phyloP scores from a whole-genome alignment of 495 filamentous ascomycete genomes.

The Friedmanniomyces simplex region DNA sequence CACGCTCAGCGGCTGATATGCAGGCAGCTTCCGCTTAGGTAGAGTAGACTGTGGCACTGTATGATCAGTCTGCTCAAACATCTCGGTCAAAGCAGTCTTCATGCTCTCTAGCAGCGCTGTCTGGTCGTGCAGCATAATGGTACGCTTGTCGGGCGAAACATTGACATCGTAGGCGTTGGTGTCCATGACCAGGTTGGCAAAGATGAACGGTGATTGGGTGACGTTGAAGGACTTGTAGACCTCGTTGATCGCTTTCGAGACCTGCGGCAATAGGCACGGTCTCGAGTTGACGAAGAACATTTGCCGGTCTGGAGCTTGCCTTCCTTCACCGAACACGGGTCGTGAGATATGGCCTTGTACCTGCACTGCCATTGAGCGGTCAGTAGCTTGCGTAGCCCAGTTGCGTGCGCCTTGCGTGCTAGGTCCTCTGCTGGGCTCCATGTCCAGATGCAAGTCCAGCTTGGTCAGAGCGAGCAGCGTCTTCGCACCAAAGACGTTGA shows the following conservation, averaged over 20 bases:
- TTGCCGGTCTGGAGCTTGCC: slow-evolving; percentile 91
- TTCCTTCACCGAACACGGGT: slow-evolving; percentile 81
- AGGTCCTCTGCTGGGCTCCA: slow-evolving; percentile 45
- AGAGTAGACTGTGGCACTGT: slow-evolving; percentile 69
- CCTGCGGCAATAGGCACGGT: slow-evolving; percentile 81
- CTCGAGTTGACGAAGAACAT: slow-evolving; percentile 98
- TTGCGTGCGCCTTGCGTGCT: slow-evolving; percentile 22
- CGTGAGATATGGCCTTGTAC: slow-evolving; percentile 80
- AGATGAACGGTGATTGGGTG: slow-evolving; percentile 35
- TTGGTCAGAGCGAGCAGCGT: slow-evolving; percentile 66
- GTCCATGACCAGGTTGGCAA: slow-evolving; percentile 35
- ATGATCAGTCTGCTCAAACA: slow-evolving; percentile 87
- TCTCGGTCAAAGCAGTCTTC: slow-evolving; percentile 53
- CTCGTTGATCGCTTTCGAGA: slow-evolving; percentile 92
- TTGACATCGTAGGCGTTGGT: slow-evolving; percentile 90
- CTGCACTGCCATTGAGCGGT: slow-evolving; percentile 47
- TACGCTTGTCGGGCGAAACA: slow-evolving; percentile 92
- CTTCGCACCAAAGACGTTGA: slow-evolving; percentile 94
- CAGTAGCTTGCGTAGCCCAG: slow-evolving; percentile 37
- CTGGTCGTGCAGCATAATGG: slow-evolving; percentile 90
- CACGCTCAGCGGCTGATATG: slow-evolving; percentile 49
- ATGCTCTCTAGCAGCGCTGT: slow-evolving; percentile 75
- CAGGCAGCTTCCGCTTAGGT: slow-evolving; percentile 44
- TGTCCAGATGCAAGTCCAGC: slow-evolving; percentile 66
- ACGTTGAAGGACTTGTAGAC: slow-evolving; percentile 73